Evolutionary conservation across 306 rosid genomes (phyloP).

Genomic region (Mucuna pruriens): DNA sequence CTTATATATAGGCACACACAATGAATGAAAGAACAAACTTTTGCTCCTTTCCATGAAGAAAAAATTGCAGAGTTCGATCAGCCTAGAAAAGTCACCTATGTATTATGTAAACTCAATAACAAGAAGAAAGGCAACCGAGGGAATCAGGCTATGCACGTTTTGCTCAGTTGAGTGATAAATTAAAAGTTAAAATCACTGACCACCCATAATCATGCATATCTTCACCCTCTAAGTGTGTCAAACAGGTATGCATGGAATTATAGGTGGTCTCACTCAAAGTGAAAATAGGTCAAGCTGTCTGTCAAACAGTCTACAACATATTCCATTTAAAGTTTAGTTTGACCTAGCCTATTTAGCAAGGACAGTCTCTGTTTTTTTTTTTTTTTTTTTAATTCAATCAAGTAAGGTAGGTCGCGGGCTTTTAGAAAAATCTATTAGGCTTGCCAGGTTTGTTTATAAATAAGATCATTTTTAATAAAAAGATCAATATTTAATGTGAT

Average conservation of each 20-base stretch:
- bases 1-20: not conserved
- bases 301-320: no score
- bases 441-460: not conserved
- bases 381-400: no score
- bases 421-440: not conserved
- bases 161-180: not conserved
- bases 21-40: slow-evolving; percentile 1
- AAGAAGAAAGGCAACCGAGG: not conserved
- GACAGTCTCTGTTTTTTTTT: no score
- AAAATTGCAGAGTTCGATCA: not conserved
- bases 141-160: slow-evolving; percentile 2
- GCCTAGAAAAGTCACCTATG: not conserved
- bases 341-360: not conserved
- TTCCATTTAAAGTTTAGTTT: no score
- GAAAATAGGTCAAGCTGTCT: not conserved
- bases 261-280: not conserved
- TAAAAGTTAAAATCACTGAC: not conserved
- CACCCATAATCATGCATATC: not conserved
- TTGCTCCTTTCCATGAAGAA: not conserved
- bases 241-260: no score
- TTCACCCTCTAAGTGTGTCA: not conserved
- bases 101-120: not conserved
- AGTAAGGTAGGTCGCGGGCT: not conserved
- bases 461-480: not conserved
- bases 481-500: not conserved